Evolutionary conservation across 768 basidiomycete species (phyloP).

Genomic region (Leccinum obscurum): DNA sequence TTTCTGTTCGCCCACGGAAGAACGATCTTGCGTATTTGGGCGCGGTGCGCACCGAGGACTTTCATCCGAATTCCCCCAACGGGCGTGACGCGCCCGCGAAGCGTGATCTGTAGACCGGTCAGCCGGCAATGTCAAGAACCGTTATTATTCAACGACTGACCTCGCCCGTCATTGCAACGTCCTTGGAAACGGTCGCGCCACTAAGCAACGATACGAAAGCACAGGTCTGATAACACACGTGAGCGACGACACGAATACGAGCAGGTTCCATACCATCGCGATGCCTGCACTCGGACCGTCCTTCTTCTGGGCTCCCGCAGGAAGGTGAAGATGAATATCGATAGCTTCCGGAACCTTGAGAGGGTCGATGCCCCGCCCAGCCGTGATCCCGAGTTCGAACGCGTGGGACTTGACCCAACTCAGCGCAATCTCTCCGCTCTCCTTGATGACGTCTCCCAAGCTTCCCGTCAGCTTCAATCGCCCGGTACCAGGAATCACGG

Average conservation of each 20-base stretch:
- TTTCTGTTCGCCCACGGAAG: slow-evolving; percentile 83
- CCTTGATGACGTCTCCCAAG: slow-evolving; percentile 89
- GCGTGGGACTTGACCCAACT: slow-evolving; percentile 92
- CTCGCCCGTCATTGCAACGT: slow-evolving; percentile 91
- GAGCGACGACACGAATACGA: slow-evolving; percentile 2
- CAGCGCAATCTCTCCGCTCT: slow-evolving; percentile 86
- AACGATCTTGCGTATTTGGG: slow-evolving; percentile 79
- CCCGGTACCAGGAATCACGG: slow-evolving; percentile 73
- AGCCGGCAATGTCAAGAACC: background rate
- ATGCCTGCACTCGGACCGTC: slow-evolving; percentile 92
- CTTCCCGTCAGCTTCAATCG: slow-evolving; percentile 77
- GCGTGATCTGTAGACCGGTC: slow-evolving; percentile 58
- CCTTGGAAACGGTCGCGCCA: slow-evolving; percentile 67
- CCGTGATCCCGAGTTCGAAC: slow-evolving; percentile 76
- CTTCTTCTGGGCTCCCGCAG: slow-evolving; percentile 89
- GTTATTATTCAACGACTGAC: slow-evolving; percentile 32
- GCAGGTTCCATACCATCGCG: slow-evolving; percentile 63
- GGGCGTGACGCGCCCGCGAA: slow-evolving; percentile 77
- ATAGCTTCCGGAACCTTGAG: slow-evolving; percentile 70
- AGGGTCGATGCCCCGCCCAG: slow-evolving; percentile 66
- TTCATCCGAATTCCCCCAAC: slow-evolving; percentile 94
- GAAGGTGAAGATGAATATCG: slow-evolving; percentile 88
- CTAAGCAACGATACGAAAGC: slow-evolving; percentile 86
- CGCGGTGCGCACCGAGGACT: slow-evolving; percentile 86
- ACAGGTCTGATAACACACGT: slow-evolving; percentile 51